Conservation (phyloP, 208 protist species). For the Crithidia fasciculata region DNA sequence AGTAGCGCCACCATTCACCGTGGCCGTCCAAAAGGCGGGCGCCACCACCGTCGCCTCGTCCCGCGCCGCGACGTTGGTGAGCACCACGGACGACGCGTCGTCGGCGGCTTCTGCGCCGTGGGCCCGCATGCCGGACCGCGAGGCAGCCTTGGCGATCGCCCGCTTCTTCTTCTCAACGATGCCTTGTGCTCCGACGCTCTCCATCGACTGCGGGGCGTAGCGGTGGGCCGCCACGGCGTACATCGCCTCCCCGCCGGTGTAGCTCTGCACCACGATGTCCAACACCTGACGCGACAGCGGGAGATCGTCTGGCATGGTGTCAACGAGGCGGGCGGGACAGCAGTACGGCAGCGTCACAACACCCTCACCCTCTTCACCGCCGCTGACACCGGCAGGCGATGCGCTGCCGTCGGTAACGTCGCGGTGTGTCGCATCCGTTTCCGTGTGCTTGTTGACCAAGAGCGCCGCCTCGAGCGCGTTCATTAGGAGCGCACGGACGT, state of each 20-base stretch:
- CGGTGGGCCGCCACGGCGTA: constrained; percentile 47
- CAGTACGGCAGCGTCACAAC: constrained; percentile 48
- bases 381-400: background rate
- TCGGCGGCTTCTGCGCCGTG: background rate
- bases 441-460: background rate
- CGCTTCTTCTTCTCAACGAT: constrained; percentile 22
- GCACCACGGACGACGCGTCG: background rate
- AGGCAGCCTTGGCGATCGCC: background rate
- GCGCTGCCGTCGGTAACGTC: background rate
- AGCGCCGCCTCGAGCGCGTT: constrained; percentile 37
- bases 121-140: background rate
- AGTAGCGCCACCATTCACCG: constrained; percentile 59
- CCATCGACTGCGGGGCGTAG: constrained; percentile 46
- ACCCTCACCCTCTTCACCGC: background rate
- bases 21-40: constrained; percentile 72
- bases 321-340: constrained; percentile 39
- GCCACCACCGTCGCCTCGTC: background rate
- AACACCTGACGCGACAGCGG: constrained; percentile 53
- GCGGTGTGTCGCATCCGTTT: background rate
- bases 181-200: constrained; percentile 14
- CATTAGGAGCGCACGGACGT: constrained; percentile 43
- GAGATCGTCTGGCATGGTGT: constrained; percentile 57
- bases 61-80: background rate
- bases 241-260: constrained; percentile 63
- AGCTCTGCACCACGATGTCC: constrained; percentile 52